Percentiles rank a stretch among this genome's conserved stretches.
Evolutionary conservation across 176 grass and related monocot species (phyloP).

Genomic region (Ampelocalamus luodianensis): DNA sequence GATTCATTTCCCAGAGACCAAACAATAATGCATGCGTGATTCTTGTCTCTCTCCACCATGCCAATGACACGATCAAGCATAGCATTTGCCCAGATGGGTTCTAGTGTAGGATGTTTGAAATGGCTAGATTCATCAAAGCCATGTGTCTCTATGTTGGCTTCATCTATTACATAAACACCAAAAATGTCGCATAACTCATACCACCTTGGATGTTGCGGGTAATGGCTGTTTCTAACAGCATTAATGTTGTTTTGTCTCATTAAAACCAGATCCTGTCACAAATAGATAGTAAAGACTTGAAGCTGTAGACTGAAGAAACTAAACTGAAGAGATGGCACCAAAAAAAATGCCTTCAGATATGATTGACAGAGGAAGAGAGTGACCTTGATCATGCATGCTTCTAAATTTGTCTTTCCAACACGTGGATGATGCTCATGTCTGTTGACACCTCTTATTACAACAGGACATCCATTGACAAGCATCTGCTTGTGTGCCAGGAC

Average conservation of each 20-base stretch:
- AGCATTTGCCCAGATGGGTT: conserved; percentile 75
- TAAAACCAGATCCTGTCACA: conserved; percentile 81
- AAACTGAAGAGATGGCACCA: conserved; percentile 20
- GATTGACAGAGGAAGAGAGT: conserved; percentile 27
- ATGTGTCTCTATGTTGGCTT: conserved; percentile 97
- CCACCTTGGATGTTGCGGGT: conserved; percentile 93
- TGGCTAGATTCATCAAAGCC: conserved; percentile 74
- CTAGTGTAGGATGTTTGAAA: conserved; percentile 91
- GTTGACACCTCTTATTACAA: conserved; percentile 91
- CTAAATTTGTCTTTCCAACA: conserved; percentile 88
- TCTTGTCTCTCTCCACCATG: conserved; percentile 99
- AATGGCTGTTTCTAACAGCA: conserved; percentile 96
- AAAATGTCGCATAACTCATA: conserved; percentile 96
- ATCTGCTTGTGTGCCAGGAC: conserved; percentile 79
- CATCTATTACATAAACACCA: conserved; percentile 92
- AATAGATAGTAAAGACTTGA: conserved; percentile 37
- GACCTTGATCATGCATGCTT: conserved; percentile 99
- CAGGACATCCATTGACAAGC: conserved; percentile 90
- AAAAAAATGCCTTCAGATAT: conserved; percentile 22
- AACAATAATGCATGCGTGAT: conserved; percentile 88
- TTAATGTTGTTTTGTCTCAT: conserved; percentile 99
- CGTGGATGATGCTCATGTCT: conserved; percentile 96
- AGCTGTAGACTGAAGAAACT: conserved; percentile 16
- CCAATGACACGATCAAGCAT: conserved; percentile 90
- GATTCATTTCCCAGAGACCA: conserved; percentile 98